Evolutionary conservation across 2,329 filamentous ascomycete genomes (phyloP), one percentile per base, ranked within the genome.

Genomic region (Leptosphaerulina australis): DNA sequence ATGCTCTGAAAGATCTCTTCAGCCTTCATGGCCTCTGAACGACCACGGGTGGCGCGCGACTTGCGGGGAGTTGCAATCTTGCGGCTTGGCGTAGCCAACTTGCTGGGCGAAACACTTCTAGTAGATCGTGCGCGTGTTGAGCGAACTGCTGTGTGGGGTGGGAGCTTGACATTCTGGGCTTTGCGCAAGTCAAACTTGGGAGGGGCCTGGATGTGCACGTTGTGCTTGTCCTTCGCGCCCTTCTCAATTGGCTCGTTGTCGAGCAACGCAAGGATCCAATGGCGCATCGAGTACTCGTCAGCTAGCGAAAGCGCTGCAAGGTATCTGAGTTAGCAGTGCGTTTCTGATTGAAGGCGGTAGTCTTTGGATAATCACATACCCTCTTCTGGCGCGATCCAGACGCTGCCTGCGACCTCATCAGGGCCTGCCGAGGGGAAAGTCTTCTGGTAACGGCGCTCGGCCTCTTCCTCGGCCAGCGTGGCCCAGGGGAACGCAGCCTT

Each of bases 391-490:
- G 91, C 85, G 40, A 97, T 92, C 94, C 94, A 99, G 43, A 99
- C 85, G 73, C 97, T 99, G 35, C 94, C 94, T 20, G 94, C 94
- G 22, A 94, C 91, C 79, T 97, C 94, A 69, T 97, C 92, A 48
- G 82, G 81, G 63, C 91, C 96, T 8, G 92, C 95, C 22, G 88
- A 88, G 25, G 84, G 76, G 21, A 94, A 85, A 5, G 83, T 84
- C 78, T 96, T 97, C 75, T 99, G 87, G 75, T 91, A 92, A 65
- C 82, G 85, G 69, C 90, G 87, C 77, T 95, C 90, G 2, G 77
- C 76, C 63, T 90, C 84, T 68, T 94, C 90, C 60, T 94, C 88
- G 22, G 81, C 76, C 15, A 81, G 77, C 55, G 87, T 84, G 33
- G 90, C 87, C 74, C 88, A 91, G 6, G 90, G 90, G 67, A 92